These are phyloP conservation scores for Akanthomyces dipterigenus DNA, from an alignment of 2,329 filamentous ascomycete genomes.

Conservation along the genomic window DNA sequence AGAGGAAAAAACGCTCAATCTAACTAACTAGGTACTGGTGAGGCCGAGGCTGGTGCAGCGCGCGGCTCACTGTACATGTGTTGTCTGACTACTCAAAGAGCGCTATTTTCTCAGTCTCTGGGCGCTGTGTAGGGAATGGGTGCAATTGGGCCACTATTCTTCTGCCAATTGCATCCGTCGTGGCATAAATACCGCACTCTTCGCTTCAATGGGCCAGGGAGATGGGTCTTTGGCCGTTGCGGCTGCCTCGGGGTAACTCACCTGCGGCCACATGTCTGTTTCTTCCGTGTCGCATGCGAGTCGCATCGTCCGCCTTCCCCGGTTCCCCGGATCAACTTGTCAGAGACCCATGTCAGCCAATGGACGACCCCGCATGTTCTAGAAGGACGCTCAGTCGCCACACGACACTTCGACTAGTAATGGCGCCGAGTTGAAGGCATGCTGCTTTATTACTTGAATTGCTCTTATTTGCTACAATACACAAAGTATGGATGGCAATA, in stretches of 20 bases:
- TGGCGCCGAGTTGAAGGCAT: no score
- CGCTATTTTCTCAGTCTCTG: neutral
- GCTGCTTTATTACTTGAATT: no score
- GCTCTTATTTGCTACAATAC: no score
- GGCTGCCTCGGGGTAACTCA: no score
- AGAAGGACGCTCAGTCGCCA: neutral
- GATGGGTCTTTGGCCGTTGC: no score
- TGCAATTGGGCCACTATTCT: neutral
- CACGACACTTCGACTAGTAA: neutral
- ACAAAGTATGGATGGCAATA: no score
- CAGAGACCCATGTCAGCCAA: neutral
- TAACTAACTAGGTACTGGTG: no score
- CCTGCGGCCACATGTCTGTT: neutral
- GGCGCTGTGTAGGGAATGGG: neutral
- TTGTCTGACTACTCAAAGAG: neutral
- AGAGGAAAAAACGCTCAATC: neutral
- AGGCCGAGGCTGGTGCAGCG: neutral
- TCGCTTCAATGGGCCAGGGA: neutral
- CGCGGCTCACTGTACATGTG: neutral
- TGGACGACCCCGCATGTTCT: neutral
- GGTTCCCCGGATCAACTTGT: neutral
- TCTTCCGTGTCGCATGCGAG: neutral
- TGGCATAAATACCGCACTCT: neutral
- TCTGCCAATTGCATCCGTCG: neutral
- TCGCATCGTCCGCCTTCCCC: neutral